Conservation (phyloP, 1,284 basidiomycete species). For the Heterobasidion parviporum region DNA sequence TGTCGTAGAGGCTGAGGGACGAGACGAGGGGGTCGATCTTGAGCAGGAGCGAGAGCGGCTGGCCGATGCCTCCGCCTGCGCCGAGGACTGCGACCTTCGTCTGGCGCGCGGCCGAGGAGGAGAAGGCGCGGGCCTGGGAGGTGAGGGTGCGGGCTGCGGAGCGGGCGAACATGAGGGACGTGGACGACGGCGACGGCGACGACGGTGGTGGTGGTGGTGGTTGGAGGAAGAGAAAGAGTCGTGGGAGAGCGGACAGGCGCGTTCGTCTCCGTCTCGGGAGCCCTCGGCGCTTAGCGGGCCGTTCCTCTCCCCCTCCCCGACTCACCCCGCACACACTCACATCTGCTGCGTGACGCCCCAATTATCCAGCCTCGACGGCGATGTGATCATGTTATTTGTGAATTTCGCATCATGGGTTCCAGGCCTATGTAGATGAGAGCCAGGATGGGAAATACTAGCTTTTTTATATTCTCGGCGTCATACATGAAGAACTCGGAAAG, state of each 20-base stretch:
- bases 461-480: too few species aligned
- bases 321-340: too few species aligned
- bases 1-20: slow-evolving; percentile 79
- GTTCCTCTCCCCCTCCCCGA: not conserved
- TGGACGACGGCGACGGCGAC: not conserved
- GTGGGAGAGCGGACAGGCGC: not conserved
- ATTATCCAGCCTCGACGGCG: too few species aligned
- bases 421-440: too few species aligned
- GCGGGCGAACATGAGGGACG: slow-evolving; percentile 23
- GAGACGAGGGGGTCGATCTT: slow-evolving; percentile 83
- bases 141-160: slow-evolving; percentile 40
- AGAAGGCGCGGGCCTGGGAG: slow-evolving; percentile 60
- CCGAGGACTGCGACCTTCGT: slow-evolving; percentile 88
- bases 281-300: not conserved
- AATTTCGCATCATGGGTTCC: too few species aligned
- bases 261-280: not conserved
- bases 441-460: too few species aligned
- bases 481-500: too few species aligned
- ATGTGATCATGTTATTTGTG: too few species aligned
- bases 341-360: too few species aligned
- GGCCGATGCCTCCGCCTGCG: slow-evolving; percentile 90
- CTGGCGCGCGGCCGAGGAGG: slow-evolving; percentile 63
- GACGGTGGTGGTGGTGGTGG: not conserved
- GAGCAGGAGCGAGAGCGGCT: slow-evolving; percentile 83
- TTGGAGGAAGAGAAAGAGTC: slow-evolving; percentile 1